These are phyloP conservation scores for Chrysosporium queenslandicum DNA, from an alignment of 2,329 filamentous ascomycete genomes.

Conservation along the genomic window DNA sequence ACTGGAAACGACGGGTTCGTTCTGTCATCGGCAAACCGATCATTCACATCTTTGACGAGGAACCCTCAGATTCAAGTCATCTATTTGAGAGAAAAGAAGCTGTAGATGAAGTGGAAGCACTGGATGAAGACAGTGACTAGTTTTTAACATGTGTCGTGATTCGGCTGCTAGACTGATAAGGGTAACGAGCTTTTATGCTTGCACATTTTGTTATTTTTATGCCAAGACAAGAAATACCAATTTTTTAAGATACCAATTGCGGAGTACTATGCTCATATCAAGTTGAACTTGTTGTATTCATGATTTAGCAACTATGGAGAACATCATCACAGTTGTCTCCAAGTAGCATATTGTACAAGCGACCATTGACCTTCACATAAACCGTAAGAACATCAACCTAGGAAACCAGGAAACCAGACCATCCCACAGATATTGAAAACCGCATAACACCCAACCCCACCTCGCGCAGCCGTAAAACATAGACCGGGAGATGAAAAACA, in stretches of 20 bases:
- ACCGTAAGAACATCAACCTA: slow-evolving; percentile 22
- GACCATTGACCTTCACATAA: slow-evolving; percentile 7
- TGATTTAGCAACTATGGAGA: neutral
- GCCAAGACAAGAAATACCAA: neutral
- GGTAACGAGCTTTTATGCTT: too few species aligned
- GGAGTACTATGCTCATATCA: too few species aligned
- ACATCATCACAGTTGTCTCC: slow-evolving; percentile 5
- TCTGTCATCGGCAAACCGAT: slow-evolving; percentile 71
- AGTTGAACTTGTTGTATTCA: neutral
- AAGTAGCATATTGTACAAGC: slow-evolving; percentile 9
- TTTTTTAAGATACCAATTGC: too few species aligned
- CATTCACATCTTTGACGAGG: slow-evolving; percentile 67
- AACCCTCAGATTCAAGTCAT: slow-evolving; percentile 44
- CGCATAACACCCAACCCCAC: slow-evolving; percentile 25
- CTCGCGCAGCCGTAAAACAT: slow-evolving; percentile 35
- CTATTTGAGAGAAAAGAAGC: slow-evolving; percentile 57
- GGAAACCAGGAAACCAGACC: slow-evolving; percentile 29
- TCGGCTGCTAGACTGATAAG: too few species aligned
- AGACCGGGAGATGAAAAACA: slow-evolving; percentile 32
- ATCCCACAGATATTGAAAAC: slow-evolving; percentile 36
- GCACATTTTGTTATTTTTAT: neutral
- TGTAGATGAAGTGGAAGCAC: slow-evolving; percentile 78
- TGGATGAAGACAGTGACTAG: slow-evolving; percentile 57
- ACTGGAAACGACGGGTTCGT: slow-evolving; percentile 63
- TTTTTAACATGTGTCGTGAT: too few species aligned